phyloP scores from a whole-genome alignment of 495 filamentous ascomycete species.

The Annulohypoxylon bovei region DNA sequence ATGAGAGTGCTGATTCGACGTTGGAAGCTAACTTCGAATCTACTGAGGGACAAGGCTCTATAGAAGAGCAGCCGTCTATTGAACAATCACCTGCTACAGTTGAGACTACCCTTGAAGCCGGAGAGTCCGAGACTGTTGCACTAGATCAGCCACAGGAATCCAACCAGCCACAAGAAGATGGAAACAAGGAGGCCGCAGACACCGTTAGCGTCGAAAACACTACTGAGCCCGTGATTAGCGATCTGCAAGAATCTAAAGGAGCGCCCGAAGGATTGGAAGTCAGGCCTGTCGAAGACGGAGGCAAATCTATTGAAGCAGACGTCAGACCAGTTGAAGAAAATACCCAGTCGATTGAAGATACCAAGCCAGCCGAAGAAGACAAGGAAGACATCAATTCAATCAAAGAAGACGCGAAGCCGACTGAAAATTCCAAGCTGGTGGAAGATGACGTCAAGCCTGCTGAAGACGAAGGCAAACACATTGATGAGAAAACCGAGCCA shows the following conservation, averaged over 20 bases:
- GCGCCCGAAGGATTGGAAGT: constrained; percentile 10
- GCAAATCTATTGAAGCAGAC: neutral
- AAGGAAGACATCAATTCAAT: neutral
- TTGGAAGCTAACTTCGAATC: neutral
- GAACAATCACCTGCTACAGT: neutral
- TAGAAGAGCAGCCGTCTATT: neutral
- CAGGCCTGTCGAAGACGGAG: neutral
- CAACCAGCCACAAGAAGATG: constrained; percentile 3
- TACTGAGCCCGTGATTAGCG: constrained; percentile 9
- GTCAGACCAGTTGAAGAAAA: neutral
- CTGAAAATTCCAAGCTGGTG: no score
- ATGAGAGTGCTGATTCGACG: neutral
- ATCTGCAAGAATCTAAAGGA: constrained; percentile 24
- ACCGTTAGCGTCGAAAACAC: constrained; percentile 6
- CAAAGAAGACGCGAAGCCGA: neutral
- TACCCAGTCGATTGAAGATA: neutral
- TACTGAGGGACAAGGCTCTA: neutral
- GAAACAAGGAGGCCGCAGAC: constrained; percentile 11
- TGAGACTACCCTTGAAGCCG: neutral
- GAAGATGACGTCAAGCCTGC: neutral
- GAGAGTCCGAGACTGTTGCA: neutral
- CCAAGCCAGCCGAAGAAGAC: neutral
- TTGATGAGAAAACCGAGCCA: neutral
- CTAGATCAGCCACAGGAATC: constrained; percentile 11
- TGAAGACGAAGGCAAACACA: no score